phyloP scores from a whole-genome alignment of 139 green algal genomes.

The Mesostigma viride region DNA sequence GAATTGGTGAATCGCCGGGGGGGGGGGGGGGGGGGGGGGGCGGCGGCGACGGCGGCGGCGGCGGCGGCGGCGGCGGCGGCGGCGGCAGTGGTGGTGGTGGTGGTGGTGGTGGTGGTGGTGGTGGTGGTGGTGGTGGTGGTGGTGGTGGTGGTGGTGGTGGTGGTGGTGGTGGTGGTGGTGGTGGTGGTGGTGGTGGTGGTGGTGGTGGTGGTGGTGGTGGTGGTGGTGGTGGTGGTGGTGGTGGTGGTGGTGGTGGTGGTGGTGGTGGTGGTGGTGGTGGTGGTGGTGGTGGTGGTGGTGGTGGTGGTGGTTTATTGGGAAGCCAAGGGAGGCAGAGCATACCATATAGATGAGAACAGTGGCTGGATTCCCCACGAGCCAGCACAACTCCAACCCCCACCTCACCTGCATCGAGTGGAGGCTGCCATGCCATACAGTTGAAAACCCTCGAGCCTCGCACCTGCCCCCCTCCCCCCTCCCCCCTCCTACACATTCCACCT shows the following conservation, averaged over 20 bases:
- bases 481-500: no score
- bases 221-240: conserved; percentile 1
- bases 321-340: no score
- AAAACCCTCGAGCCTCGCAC: no score
- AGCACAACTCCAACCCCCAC: no score
- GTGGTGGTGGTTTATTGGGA: conserved; percentile 1
- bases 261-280: not conserved
- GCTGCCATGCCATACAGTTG: no score
- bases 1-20: no score
- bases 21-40: no score
- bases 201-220: not conserved
- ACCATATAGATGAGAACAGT: no score
- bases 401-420: no score
- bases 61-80: not conserved
- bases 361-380: no score
- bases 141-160: not conserved
- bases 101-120: conserved; percentile 1
- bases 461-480: no score
- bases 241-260: conserved; percentile 1
- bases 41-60: no score
- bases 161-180: conserved; percentile 1
- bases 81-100: not conserved
- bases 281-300: conserved; percentile 1
- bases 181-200: conserved; percentile 1
- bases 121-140: conserved; percentile 1